phyloP scores from a whole-genome alignment of 805 yeast genomes.

The Metschnikowia lochheadii region DNA sequence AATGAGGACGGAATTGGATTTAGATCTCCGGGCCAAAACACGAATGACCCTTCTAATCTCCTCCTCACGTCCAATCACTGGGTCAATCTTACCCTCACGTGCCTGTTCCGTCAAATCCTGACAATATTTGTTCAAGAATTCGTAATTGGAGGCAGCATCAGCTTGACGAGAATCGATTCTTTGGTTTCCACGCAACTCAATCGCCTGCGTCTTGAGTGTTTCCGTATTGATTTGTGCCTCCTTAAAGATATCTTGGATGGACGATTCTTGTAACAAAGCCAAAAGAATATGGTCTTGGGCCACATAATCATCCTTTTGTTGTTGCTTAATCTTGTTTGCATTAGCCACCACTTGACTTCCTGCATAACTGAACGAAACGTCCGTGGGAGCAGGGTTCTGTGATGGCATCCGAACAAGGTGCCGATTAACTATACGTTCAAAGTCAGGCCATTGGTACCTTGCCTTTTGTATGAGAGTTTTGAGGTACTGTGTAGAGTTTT shows the following conservation, averaged over 20 bases:
- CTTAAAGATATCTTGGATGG: constrained; percentile 67
- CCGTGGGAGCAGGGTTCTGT: constrained; percentile 85
- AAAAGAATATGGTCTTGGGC: constrained; percentile 92
- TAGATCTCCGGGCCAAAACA: constrained; percentile 93
- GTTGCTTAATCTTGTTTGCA: constrained; percentile 73
- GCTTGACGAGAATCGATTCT: constrained; percentile 92
- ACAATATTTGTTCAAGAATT: constrained; percentile 85
- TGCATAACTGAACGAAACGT: constrained; percentile 70
- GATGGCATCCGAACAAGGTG: constrained; percentile 80
- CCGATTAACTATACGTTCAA: constrained; percentile 77
- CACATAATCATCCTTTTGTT: constrained; percentile 85
- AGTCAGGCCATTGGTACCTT: constrained; percentile 77
- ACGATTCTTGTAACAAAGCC: constrained; percentile 76
- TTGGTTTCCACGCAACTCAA: constrained; percentile 81
- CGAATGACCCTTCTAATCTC: constrained; percentile 94
- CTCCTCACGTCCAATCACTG: constrained; percentile 98
- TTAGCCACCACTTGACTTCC: constrained; percentile 68
- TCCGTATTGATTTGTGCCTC: constrained; percentile 66
- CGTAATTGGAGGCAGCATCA: constrained; percentile 80
- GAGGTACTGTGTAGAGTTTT: constrained; percentile 50
- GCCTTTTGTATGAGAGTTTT: constrained; percentile 82
- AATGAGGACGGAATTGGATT: constrained; percentile 92
- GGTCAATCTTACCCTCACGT: constrained; percentile 90
- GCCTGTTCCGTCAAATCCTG: constrained; percentile 92
- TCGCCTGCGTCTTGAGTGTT: constrained; percentile 70